Conservation (phyloP, 768 basidiomycete genomes). For the Auricularia sp. region DNA sequence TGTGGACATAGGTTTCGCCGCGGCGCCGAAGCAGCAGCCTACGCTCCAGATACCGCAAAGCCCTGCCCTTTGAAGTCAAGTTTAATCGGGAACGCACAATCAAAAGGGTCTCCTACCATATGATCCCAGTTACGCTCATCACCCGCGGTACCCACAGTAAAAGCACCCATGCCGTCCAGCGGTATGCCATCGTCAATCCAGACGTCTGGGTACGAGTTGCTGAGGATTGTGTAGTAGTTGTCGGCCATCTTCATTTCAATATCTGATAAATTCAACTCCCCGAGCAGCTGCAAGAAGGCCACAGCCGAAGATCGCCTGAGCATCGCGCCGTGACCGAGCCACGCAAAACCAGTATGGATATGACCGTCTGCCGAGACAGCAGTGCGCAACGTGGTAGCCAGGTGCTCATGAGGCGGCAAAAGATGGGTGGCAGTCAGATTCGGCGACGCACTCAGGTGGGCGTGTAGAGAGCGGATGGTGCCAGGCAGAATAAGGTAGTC, state of each 20-base stretch:
- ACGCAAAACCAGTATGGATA: slow-evolving; percentile 49
- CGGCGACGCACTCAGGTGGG: slow-evolving; percentile 23
- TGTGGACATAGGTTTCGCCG: background rate
- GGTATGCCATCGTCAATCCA: slow-evolving; percentile 59
- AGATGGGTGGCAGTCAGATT: slow-evolving; percentile 33
- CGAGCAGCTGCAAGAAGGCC: slow-evolving; percentile 40
- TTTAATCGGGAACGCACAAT: background rate
- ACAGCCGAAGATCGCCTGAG: slow-evolving; percentile 32
- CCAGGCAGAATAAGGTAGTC: slow-evolving; percentile 54
- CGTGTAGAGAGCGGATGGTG: slow-evolving; percentile 40
- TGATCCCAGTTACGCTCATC: slow-evolving; percentile 45
- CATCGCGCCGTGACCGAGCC: slow-evolving; percentile 57
- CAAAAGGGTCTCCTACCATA: slow-evolving; percentile 19
- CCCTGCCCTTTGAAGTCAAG: background rate
- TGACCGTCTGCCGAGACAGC: slow-evolving; percentile 23
- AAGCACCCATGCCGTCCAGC: slow-evolving; percentile 40
- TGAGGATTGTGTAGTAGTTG: slow-evolving; percentile 54
- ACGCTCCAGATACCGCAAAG: background rate
- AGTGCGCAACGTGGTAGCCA: slow-evolving; percentile 42
- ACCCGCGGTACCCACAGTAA: slow-evolving; percentile 51
- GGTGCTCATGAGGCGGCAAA: slow-evolving; percentile 50
- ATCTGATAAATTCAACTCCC: slow-evolving; percentile 30
- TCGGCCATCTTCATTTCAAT: slow-evolving; percentile 57
- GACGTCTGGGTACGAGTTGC: slow-evolving; percentile 43
- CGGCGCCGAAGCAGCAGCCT: background rate